Percentiles rank a stretch among this genome's conserved stretches.
Conservation (phyloP, 305 asterid species). For the Solanum hybrid region DNA sequence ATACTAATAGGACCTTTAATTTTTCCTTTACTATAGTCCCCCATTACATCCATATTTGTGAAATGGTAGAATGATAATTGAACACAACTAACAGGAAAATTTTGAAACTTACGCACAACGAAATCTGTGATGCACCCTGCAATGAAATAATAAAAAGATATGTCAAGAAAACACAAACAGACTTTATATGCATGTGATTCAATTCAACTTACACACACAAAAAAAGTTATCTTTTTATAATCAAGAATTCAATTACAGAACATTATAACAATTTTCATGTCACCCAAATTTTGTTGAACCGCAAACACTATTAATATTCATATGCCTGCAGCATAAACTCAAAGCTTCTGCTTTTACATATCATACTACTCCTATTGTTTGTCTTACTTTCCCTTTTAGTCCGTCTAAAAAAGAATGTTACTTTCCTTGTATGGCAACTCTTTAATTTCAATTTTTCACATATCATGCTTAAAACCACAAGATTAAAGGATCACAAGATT, state of each 20-base stretch:
- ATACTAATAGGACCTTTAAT: conserved; percentile 24
- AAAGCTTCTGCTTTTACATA: neutral
- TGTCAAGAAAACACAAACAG: neutral
- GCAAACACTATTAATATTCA: neutral
- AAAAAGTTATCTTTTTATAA: neutral
- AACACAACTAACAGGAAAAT: neutral
- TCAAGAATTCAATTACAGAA: neutral
- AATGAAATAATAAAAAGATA: neutral
- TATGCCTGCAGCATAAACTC: neutral
- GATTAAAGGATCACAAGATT: neutral
- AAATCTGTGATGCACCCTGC: neutral
- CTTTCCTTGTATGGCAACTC: neutral
- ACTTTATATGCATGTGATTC: neutral
- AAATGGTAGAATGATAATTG: neutral
- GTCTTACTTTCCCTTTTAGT: neutral
- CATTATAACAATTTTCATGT: neutral
- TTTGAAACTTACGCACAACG: neutral
- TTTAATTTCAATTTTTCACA: neutral
- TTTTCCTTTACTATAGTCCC: conserved; percentile 12
- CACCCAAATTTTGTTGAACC: neutral
- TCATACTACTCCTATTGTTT: neutral
- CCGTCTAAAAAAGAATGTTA: neutral
- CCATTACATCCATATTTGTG: conserved; percentile 35
- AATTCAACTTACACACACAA: neutral
- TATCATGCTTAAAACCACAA: neutral